Evolutionary conservation across 2,329 filamentous ascomycete genomes (phyloP).

Genomic region (Didymella glomerata): DNA sequence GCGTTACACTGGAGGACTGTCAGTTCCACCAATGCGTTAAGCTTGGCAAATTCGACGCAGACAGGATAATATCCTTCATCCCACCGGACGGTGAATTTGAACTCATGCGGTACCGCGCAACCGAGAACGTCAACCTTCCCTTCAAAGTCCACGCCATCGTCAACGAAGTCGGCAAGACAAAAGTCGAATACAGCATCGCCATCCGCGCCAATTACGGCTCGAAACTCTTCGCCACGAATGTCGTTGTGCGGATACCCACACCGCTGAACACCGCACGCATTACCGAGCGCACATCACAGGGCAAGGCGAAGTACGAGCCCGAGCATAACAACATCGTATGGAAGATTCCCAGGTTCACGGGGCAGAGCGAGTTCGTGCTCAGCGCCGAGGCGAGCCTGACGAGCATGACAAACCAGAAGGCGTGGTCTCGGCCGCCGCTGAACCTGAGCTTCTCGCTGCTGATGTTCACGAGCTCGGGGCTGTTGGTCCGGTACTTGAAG

Average conservation of each 20-base stretch:
- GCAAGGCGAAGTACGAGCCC: constrained; percentile 98
- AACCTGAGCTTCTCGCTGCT: constrained; percentile 91
- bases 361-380: constrained; percentile 95
- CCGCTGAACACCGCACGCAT: constrained; percentile 96
- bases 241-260: constrained; percentile 91
- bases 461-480: constrained; percentile 96
- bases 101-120: constrained; percentile 97
- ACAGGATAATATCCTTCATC: constrained; percentile 96
- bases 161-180: constrained; percentile 94
- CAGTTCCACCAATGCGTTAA: constrained; percentile 99
- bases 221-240: constrained; percentile 97
- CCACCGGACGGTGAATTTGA: constrained; percentile 98
- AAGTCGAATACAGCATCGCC: constrained; percentile 98
- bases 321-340: constrained; percentile 98
- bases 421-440: constrained; percentile 92
- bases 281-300: constrained; percentile 90
- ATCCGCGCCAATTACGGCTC: constrained; percentile 96
- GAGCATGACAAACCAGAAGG: constrained; percentile 97
- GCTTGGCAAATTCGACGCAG: constrained; percentile 93
- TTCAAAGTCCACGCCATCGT: constrained; percentile 99
- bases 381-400: constrained; percentile 93
- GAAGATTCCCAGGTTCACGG: constrained; percentile 98
- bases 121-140: constrained; percentile 96
- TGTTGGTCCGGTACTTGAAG: constrained; percentile 93
- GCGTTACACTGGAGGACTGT: constrained; percentile 95